These are phyloP conservation scores for Fragaria ananassa DNA, from an alignment of 306 rosid genomes.

Conservation along the genomic window DNA sequence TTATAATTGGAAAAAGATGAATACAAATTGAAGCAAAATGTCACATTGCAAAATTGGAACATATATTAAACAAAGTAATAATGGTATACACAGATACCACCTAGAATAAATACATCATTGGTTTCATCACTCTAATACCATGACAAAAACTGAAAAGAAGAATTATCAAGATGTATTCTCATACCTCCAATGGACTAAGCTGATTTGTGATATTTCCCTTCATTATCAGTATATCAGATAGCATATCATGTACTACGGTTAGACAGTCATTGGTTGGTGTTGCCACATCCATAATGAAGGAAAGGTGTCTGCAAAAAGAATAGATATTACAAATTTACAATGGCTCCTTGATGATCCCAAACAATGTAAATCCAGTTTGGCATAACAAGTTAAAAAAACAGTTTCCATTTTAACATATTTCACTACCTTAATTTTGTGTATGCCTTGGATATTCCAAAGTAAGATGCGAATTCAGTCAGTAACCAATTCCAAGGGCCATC, in stretches of 20 bases:
- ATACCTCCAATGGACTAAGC: slow-evolving; percentile 36
- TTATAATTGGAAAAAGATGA: neutral
- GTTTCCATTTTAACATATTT: neutral
- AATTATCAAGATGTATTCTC: neutral
- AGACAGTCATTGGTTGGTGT: slow-evolving; percentile 41
- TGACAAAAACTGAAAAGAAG: neutral
- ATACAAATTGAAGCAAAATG: neutral
- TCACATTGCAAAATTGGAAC: neutral
- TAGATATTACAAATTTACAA: neutral
- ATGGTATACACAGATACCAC: neutral
- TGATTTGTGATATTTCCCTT: slow-evolving; percentile 22
- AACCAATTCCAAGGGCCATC: slow-evolving; percentile 39
- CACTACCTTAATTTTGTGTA: slow-evolving; percentile 35
- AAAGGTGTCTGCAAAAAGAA: slow-evolving; percentile 29
- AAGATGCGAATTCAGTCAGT: slow-evolving; percentile 26
- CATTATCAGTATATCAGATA: slow-evolving; percentile 14
- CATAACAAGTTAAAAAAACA: neutral
- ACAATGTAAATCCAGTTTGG: neutral
- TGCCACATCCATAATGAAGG: slow-evolving; percentile 43
- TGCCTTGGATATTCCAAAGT: slow-evolving; percentile 33
- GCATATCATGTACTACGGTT: slow-evolving; percentile 25
- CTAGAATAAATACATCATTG: neutral
- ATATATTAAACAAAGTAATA: neutral
- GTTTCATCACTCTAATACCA: neutral
- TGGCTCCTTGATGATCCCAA: slow-evolving; percentile 5